phyloP scores from a whole-genome alignment of 176 grass and related monocot species.

The Zea mays region DNA sequence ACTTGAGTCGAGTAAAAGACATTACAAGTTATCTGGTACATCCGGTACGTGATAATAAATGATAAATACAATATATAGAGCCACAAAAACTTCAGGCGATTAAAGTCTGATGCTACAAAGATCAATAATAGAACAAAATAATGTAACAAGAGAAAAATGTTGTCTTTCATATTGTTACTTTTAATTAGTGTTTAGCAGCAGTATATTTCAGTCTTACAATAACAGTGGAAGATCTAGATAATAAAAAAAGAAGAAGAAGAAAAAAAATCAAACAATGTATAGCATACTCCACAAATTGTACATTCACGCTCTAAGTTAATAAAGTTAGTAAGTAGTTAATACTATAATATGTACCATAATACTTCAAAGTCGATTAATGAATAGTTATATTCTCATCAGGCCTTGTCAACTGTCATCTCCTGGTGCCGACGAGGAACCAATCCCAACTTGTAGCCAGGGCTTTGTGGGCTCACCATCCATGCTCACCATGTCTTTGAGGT shows the following conservation, averaged over 20 bases:
- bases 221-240: not conserved
- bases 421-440: conserved; percentile 52
- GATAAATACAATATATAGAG: no score
- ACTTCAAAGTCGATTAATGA: not conserved
- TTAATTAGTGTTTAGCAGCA: not conserved
- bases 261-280: not conserved
- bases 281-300: not conserved
- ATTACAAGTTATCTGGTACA: no score
- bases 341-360: not conserved
- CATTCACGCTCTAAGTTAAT: conserved; percentile 17
- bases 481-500: conserved; percentile 66
- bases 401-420: conserved; percentile 41
- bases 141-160: not conserved
- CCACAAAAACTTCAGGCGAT: no score
- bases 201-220: not conserved
- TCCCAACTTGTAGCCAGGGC: conserved; percentile 79
- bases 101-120: no score
- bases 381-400: not conserved
- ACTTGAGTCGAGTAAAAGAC: no score
- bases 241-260: not conserved
- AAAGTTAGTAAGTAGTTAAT: conserved; percentile 8
- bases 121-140: no score
- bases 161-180: not conserved
- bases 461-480: conserved; percentile 46
- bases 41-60: no score